Evolutionary conservation across 495 filamentous ascomycete species (phyloP).

Genomic region (Penicillium soppii): DNA sequence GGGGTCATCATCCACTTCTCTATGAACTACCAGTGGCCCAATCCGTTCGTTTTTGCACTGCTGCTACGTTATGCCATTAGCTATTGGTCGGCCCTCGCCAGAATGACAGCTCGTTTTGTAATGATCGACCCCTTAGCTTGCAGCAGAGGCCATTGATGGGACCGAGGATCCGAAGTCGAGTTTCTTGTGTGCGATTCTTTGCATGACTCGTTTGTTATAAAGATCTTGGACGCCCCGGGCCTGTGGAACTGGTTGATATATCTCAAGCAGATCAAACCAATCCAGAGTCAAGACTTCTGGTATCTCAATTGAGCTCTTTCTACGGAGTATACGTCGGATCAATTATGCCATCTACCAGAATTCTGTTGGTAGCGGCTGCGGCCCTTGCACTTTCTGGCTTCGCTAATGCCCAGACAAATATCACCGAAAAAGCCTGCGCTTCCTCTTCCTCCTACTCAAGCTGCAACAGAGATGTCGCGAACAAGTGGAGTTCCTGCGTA

Average conservation of each 20-base stretch:
- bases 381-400: constrained; percentile 15
- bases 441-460: constrained; percentile 15
- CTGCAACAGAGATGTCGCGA: constrained; percentile 24
- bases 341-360: constrained; percentile 19
- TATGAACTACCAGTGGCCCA: background rate
- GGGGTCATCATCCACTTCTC: constrained; percentile 1
- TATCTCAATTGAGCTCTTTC: background rate
- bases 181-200: background rate
- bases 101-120: constrained; percentile 20
- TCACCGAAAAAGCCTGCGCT: constrained; percentile 21
- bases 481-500: constrained; percentile 25
- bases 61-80: background rate
- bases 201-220: background rate
- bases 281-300: too few species aligned
- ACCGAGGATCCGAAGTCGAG: constrained; percentile 5
- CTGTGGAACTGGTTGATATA: background rate
- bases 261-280: background rate
- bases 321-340: too few species aligned
- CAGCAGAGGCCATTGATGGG: background rate
- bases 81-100: background rate
- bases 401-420: constrained; percentile 26
- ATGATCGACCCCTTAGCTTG: constrained; percentile 20
- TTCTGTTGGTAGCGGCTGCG: constrained; percentile 14
- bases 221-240: background rate
- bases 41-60: background rate